These are phyloP conservation scores for Oryza longistaminata DNA, from an alignment of 176 grass and related monocot genomes.

Conservation along the genomic window DNA sequence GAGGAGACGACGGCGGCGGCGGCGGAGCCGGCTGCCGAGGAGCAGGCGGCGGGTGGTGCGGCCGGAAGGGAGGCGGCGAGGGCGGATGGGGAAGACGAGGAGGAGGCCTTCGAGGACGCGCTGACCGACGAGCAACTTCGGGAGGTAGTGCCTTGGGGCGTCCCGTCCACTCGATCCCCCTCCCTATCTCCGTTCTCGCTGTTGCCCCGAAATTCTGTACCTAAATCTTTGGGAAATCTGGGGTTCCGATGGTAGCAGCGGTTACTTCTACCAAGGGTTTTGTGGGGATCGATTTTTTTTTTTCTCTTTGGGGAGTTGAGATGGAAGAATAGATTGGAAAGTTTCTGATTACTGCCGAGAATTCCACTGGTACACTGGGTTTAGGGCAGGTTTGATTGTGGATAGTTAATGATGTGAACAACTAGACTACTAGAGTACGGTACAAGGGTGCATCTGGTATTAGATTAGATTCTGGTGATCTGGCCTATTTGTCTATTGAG, in stretches of 20 bases:
- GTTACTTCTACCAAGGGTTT: not conserved
- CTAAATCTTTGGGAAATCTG: slow-evolving; percentile 6
- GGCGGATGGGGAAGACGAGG: slow-evolving; percentile 40
- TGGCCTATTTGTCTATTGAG: slow-evolving; percentile 89
- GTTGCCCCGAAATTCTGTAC: not conserved
- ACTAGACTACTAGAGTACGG: not conserved
- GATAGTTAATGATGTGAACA: not conserved
- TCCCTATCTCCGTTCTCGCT: not conserved
- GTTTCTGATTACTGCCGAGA: not conserved
- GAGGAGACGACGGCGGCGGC: slow-evolving; percentile 11
- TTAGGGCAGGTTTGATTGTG: slow-evolving; percentile 10
- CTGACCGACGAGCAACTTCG: slow-evolving; percentile 86
- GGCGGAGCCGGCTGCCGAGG: not conserved
- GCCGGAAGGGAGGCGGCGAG: slow-evolving; percentile 24
- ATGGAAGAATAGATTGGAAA: not conserved
- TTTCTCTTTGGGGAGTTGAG: not conserved
- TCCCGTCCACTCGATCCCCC: not conserved
- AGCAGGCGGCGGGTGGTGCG: not conserved
- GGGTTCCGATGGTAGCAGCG: not conserved
- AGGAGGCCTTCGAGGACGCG: slow-evolving; percentile 84
- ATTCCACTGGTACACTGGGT: not conserved
- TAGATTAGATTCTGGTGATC: slow-evolving; percentile 98
- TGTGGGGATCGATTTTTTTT: not conserved
- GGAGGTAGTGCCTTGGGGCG: slow-evolving; percentile 44
- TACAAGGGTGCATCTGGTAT: slow-evolving; percentile 72